Base-by-base conservation (phyloP, 139 green algal species). In the Dunaliella sp. region DNA sequence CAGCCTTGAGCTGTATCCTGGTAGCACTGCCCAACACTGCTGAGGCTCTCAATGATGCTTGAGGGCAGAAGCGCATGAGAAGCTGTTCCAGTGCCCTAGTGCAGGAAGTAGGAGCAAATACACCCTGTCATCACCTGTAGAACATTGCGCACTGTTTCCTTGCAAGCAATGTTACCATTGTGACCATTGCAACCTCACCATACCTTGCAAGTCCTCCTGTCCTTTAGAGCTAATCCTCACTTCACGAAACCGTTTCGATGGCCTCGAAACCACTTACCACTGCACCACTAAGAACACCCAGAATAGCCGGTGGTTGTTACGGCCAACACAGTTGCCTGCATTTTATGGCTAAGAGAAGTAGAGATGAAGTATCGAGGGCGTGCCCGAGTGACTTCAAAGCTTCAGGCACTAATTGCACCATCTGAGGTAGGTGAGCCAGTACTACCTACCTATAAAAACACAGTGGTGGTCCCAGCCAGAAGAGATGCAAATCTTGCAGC, bases 391-490 rank as follows among this genome's bases (percentile, higher is more conserved):
- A 32, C 28, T 33, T 36, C 12, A 78, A 78, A n/a, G 28, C 7
- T n/a, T 78, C 22, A n/a, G 22, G 7, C 22, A 78, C 22, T 33
- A 78, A 78, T 78, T 3, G n/a, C 28, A 36, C n/a, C n/a, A 7
- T 33, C 73, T 78, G 22, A 33, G 73, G 28, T 36, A 33, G 73
- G 30, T n/a, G n/a, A n/a, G n/a, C n/a, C n/a, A n/a, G n/a, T n/a
- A n/a, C n/a, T 12, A 78, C 76, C 1, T 12, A 81, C 76, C 76
- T 81, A 34, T 81, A 31, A 81, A 81, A 37, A 81, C 76, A 31
- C 76, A 81, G 12, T 81, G 76, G 31, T 81, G 76, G 34, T 81
- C 76, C 48, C 48, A 65, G 16, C 48, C 48, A 26, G 7, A 26
- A 26, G 48, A 16, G 34, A 81, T 38, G 2, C 37, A 2, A 16